Evolutionary conservation across 192 early-diverging fungal species (phyloP), one percentile per base, ranked within the genome.

Genomic region (Allomyces macrogynus): DNA sequence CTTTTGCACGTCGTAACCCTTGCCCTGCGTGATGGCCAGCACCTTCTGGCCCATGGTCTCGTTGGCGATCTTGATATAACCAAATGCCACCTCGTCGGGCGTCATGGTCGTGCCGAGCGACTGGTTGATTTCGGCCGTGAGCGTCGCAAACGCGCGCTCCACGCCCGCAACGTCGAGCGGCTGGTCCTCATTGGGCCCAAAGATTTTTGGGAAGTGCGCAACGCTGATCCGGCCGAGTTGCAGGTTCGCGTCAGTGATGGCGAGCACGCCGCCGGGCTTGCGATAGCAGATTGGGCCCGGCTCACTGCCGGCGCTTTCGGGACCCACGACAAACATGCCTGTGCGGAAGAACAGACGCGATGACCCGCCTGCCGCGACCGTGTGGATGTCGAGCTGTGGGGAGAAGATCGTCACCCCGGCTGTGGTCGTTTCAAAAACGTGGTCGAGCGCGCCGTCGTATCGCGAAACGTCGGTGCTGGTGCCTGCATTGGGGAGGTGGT

Each of bases 251-350:
- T 98, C 95, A 5, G 93, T 95, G 12, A 98, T 86, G 43, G 93
- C 84, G 40, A 95, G 77, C 0, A 89, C 90, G 0, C 95, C 95
- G n/a, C 88, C 86, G 65, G 87, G 87, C 54, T 90, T 87, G 49
- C 89, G 83, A 71, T 98, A 98, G 72, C 95, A 98, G 8, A 89
- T 88, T 20, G 95, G 95, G 0, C 95, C 95, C 10, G 95, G 95
- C 71, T 94, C 84, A 8, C 93, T 92, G 49, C 89, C 83, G 0
- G 90, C 92, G 70, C 90, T 93, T 78, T 89, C 86, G 60, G 88
- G 88, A 4, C 95, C 95, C 5, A 98, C 95, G 9, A 82, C 81
- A 80, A 95, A 93, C 74, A 95, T 86, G 16, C 92, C 93, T 65
- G 91, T 95, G 24, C 87, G 76, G 75, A 90, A 98, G 69, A 90